These are phyloP conservation scores for Curvularia hawaiiensis DNA, from an alignment of 2,329 filamentous ascomycete genomes.

Conservation along the genomic window DNA sequence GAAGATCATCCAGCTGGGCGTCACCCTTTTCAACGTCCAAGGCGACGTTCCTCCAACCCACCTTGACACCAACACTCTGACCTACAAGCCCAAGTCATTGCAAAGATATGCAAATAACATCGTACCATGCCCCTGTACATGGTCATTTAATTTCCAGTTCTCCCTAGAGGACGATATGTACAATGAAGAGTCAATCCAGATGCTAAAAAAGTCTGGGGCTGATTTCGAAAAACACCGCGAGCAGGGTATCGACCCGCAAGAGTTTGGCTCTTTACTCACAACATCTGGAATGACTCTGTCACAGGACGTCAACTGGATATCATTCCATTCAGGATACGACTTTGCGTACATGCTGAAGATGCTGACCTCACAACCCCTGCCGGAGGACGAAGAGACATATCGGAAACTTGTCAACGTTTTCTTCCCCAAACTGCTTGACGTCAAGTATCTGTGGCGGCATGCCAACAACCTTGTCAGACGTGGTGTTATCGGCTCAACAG, in stretches of 20 bases:
- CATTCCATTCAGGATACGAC: conserved; percentile 97
- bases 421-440: conserved; percentile 92
- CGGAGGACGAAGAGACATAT: conserved; percentile 88
- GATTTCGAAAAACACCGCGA: conserved; percentile 84
- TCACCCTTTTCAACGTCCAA: conserved; percentile 89
- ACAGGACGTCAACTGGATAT: conserved; percentile 92
- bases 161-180: conserved; percentile 97
- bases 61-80: conserved; percentile 56
- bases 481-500: conserved; percentile 50
- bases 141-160: conserved; percentile 99
- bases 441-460: conserved; percentile 96
- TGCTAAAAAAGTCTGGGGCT: conserved; percentile 88
- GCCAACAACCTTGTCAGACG: conserved; percentile 69
- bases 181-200: conserved; percentile 91
- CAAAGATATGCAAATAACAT: conserved; percentile 59
- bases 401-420: conserved; percentile 87
- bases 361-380: conserved; percentile 79
- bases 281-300: conserved; percentile 89
- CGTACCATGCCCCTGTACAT: conserved; percentile 80
- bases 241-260: conserved; percentile 86
- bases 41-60: conserved; percentile 83
- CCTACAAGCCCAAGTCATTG: conserved; percentile 50
- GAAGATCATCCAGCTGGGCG: conserved; percentile 95
- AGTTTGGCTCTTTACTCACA: conserved; percentile 88
- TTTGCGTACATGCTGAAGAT: conserved; percentile 98